phyloP scores from a whole-genome alignment of 768 basidiomycete genomes.

The Kwoniella heveanensis region DNA sequence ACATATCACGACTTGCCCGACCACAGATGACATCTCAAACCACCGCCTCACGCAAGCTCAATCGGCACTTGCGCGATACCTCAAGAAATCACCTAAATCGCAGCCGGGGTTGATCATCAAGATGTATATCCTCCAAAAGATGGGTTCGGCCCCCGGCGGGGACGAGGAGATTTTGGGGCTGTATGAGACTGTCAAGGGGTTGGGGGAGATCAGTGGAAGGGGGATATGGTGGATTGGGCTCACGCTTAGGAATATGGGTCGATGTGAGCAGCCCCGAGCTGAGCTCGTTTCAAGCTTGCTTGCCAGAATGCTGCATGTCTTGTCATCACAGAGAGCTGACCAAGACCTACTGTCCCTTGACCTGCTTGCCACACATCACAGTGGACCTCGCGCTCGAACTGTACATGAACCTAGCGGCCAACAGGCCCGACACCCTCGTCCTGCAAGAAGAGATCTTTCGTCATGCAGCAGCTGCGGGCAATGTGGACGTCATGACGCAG shows the following conservation, averaged over 20 bases:
- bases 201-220: slow-evolving; percentile 34
- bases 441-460: slow-evolving; percentile 44
- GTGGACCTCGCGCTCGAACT: slow-evolving; percentile 35
- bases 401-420: slow-evolving; percentile 29
- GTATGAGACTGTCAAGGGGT: slow-evolving; percentile 23
- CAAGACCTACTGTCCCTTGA: too few species aligned
- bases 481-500: slow-evolving; percentile 25
- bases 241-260: slow-evolving; percentile 22
- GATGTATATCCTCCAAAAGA: slow-evolving; percentile 30
- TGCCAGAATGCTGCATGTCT: too few species aligned
- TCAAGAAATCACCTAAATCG: slow-evolving; percentile 47
- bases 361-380: neutral
- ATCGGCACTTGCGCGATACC: slow-evolving; percentile 26
- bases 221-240: slow-evolving; percentile 32
- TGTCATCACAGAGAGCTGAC: too few species aligned
- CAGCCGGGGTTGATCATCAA: slow-evolving; percentile 43
- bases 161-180: slow-evolving; percentile 20
- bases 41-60: slow-evolving; percentile 29
- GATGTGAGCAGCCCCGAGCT: too few species aligned
- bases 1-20: too few species aligned
- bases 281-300: too few species aligned
- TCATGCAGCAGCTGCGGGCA: slow-evolving; percentile 26
- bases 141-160: neutral
- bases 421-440: slow-evolving; percentile 20
- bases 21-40: slow-evolving; percentile 38